Percentiles rank a stretch among this genome's conserved stretches.
phyloP scores from a whole-genome alignment of 768 basidiomycete genomes.

The Collybia nuda region DNA sequence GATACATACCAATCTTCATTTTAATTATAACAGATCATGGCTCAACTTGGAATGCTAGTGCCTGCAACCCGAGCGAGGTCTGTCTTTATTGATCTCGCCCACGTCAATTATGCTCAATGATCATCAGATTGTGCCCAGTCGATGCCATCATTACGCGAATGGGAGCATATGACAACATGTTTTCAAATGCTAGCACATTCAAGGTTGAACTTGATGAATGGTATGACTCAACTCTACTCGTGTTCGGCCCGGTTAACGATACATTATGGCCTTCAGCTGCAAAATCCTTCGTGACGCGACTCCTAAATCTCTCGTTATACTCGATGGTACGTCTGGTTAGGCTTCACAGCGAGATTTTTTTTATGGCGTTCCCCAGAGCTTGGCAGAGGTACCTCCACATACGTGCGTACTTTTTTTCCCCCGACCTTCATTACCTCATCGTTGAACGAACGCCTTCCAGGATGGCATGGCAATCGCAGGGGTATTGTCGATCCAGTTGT shows the following conservation, averaged over 20 bases:
- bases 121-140: slow-evolving; percentile 74
- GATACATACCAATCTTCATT: neutral
- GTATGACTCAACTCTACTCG: slow-evolving; percentile 32
- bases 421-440: neutral
- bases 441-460: slow-evolving; percentile 29
- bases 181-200: slow-evolving; percentile 92
- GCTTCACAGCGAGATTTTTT: slow-evolving; percentile 1
- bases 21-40: slow-evolving; percentile 70
- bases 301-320: slow-evolving; percentile 88
- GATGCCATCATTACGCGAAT: slow-evolving; percentile 94
- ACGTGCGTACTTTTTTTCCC: slow-evolving; percentile 46
- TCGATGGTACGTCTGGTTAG: slow-evolving; percentile 70
- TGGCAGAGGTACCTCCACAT: slow-evolving; percentile 94
- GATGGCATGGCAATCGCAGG: slow-evolving; percentile 99
- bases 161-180: slow-evolving; percentile 99
- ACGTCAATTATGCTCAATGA: neutral
- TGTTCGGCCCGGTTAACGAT: neutral
- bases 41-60: slow-evolving; percentile 93
- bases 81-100: slow-evolving; percentile 12
- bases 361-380: slow-evolving; percentile 58
- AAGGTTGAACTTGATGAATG: slow-evolving; percentile 99
- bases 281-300: slow-evolving; percentile 94
- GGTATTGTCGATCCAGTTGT: slow-evolving; percentile 29
- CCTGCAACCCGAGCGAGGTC: slow-evolving; percentile 82
- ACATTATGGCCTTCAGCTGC: slow-evolving; percentile 48